Evolutionary conservation across 2,329 filamentous ascomycete species (phyloP).

Genomic region (Emericellopsis atlantica): DNA sequence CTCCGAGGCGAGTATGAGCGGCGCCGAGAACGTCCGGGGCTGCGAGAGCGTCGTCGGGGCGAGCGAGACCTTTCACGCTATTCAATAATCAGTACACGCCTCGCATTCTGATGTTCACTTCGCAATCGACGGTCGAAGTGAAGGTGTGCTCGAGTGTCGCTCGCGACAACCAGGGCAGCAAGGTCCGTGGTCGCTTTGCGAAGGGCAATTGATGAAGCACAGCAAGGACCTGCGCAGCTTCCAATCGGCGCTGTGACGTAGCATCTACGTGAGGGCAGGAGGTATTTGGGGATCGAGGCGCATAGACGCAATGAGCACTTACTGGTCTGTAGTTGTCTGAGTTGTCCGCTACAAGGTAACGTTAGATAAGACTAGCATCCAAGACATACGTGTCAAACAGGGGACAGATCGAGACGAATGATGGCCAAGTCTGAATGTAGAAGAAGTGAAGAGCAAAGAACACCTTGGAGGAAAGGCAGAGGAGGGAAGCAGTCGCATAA

Average conservation of each 20-base stretch:
- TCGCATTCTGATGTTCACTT: neutral
- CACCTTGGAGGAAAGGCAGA: neutral
- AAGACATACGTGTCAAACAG: too few relatives aligned
- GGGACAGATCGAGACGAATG: too few relatives aligned
- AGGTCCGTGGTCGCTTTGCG: too few relatives aligned
- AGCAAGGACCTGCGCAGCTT: too few relatives aligned
- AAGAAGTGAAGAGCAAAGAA: neutral
- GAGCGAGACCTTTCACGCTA: conserved; percentile 79
- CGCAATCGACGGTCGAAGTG: neutral
- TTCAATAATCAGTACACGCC: conserved; percentile 16
- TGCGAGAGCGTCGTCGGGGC: conserved; percentile 73
- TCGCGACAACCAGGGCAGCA: too few relatives aligned
- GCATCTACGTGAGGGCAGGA: too few relatives aligned
- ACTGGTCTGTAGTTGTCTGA: conserved; percentile 50
- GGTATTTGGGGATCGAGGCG: too few relatives aligned
- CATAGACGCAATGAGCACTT: conserved; percentile 17
- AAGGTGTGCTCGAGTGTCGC: too few relatives aligned
- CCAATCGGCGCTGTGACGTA: too few relatives aligned
- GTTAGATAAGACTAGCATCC: conserved; percentile 18
- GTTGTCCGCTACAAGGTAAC: conserved; percentile 37
- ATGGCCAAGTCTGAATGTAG: neutral
- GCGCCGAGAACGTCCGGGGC: conserved; percentile 59
- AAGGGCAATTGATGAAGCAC: too few relatives aligned
- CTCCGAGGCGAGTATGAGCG: conserved; percentile 70
- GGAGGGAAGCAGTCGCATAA: neutral